phyloP scores from a whole-genome alignment of 2,329 filamentous ascomycete species.

The Talaromyces piceae region DNA sequence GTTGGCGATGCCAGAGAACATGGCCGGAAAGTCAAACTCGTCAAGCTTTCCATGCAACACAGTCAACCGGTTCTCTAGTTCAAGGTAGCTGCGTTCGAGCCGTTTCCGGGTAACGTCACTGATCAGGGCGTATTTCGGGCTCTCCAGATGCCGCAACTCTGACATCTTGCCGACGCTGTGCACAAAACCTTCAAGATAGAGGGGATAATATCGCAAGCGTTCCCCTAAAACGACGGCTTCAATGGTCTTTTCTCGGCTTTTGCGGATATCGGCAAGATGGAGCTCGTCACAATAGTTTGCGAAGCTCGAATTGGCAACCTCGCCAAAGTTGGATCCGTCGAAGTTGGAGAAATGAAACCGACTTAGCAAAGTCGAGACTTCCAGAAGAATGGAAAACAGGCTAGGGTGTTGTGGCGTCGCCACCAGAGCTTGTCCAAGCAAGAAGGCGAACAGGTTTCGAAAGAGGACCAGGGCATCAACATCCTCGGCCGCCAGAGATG shows the following conservation, averaged over 20 bases:
- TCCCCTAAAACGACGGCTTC: slow-evolving; percentile 87
- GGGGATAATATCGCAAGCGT: slow-evolving; percentile 67
- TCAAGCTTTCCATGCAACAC: slow-evolving; percentile 67
- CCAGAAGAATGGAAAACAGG: slow-evolving; percentile 55
- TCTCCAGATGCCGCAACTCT: slow-evolving; percentile 61
- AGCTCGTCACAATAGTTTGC: slow-evolving; percentile 66
- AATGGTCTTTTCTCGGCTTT: slow-evolving; percentile 79
- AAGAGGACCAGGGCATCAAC: slow-evolving; percentile 51
- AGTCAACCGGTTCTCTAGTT: slow-evolving; percentile 65
- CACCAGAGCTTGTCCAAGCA: slow-evolving; percentile 54
- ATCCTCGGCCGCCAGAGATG: slow-evolving; percentile 39
- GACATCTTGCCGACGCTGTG: slow-evolving; percentile 83
- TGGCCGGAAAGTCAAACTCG: slow-evolving; percentile 81
- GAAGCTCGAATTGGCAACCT: slow-evolving; percentile 48
- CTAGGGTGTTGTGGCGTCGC: slow-evolving; percentile 49
- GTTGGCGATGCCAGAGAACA: slow-evolving; percentile 82
- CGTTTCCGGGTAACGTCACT: slow-evolving; percentile 65
- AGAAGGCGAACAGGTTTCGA: slow-evolving; percentile 58
- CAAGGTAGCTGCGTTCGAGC: slow-evolving; percentile 74
- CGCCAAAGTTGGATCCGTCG: slow-evolving; percentile 57
- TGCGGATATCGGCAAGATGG: slow-evolving; percentile 67
- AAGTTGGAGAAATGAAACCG: slow-evolving; percentile 55
- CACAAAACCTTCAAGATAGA: slow-evolving; percentile 88
- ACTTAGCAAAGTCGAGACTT: slow-evolving; percentile 50
- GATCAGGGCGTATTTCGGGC: slow-evolving; percentile 63